Percentiles rank a stretch among this genome's conserved stretches.
These are phyloP conservation scores for Aquilaria yunnanensis DNA, from an alignment of 345 rosid genomes.

Conservation along the genomic window DNA sequence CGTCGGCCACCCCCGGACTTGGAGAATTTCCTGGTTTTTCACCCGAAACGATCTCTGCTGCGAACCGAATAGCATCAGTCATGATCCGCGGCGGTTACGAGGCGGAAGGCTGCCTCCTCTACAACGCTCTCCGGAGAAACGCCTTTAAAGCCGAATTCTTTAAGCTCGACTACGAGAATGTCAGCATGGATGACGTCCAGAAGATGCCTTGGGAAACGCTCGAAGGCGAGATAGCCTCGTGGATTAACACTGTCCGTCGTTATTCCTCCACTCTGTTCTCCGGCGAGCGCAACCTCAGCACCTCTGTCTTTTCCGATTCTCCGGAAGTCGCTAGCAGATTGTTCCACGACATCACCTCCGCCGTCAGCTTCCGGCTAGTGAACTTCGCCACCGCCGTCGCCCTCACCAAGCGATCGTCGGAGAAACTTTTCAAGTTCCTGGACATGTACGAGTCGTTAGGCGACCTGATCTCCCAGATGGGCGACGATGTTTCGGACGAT, in stretches of 20 bases:
- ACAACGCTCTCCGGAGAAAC: slow-evolving; percentile 39
- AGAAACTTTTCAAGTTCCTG: slow-evolving; percentile 72
- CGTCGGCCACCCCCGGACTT: slow-evolving; percentile 13
- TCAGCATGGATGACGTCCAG: slow-evolving; percentile 69
- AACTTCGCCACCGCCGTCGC: slow-evolving; percentile 60
- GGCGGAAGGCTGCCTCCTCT: slow-evolving; percentile 52
- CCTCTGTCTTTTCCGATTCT: slow-evolving; percentile 30
- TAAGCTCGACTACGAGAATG: slow-evolving; percentile 47
- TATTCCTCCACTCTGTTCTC: slow-evolving; percentile 40
- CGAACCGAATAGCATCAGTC: slow-evolving; percentile 47
- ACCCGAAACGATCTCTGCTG: slow-evolving; percentile 27
- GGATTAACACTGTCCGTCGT: slow-evolving; percentile 50
- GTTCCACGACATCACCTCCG: slow-evolving; percentile 39
- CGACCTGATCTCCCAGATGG: slow-evolving; percentile 33
- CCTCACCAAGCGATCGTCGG: slow-evolving; percentile 54
- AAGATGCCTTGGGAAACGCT: slow-evolving; percentile 65
- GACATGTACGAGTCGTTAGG: slow-evolving; percentile 73
- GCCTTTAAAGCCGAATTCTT: slow-evolving; percentile 43
- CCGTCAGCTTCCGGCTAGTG: slow-evolving; percentile 46
- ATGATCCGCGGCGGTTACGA: slow-evolving; percentile 73
- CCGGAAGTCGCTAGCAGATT: slow-evolving; percentile 26
- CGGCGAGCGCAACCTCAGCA: slow-evolving; percentile 42
- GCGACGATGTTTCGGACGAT: slow-evolving; percentile 18
- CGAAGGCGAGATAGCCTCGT: slow-evolving; percentile 57
- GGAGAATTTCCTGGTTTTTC: slow-evolving; percentile 43